phyloP scores from a whole-genome alignment of 2,329 filamentous ascomycete species.

The Fusarium pininemorale region DNA sequence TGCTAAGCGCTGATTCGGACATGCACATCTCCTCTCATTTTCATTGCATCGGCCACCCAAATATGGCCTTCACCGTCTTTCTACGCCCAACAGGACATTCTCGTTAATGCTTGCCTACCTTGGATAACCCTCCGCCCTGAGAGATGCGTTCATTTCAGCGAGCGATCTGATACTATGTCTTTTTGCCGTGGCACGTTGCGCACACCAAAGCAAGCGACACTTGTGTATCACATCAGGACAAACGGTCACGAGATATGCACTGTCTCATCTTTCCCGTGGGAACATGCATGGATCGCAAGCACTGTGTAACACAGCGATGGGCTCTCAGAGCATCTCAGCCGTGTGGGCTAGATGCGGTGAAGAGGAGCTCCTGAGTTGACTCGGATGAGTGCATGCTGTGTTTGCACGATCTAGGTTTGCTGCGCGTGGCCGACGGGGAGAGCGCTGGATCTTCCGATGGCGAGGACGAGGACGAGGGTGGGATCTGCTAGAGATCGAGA shows the following conservation, averaged over 20 bases:
- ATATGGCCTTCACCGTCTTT: constrained; percentile 3
- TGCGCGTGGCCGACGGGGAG: constrained; percentile 15
- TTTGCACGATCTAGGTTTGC: constrained; percentile 22
- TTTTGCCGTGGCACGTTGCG: constrained; percentile 34
- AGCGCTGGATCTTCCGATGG: constrained; percentile 32
- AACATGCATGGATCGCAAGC: constrained; percentile 12
- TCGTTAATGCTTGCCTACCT: constrained; percentile 45
- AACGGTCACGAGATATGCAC: constrained; percentile 14
- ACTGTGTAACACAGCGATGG: constrained; percentile 21
- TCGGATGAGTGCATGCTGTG: constrained; percentile 22
- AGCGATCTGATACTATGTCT: constrained; percentile 38
- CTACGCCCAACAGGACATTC: constrained; percentile 1
- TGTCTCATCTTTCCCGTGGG: constrained; percentile 3
- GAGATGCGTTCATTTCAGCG: constrained; percentile 5
- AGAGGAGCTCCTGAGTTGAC: constrained; percentile 3
- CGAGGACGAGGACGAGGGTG: neutral
- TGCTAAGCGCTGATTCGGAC: constrained; percentile 51
- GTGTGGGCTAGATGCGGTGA: constrained; percentile 29
- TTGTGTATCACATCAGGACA: constrained; percentile 20
- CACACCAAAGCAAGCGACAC: constrained; percentile 38
- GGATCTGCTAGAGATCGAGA: constrained; percentile 20
- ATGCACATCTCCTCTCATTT: neutral
- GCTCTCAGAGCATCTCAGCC: neutral
- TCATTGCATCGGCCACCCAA: neutral
- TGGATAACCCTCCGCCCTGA: constrained; percentile 25